Conservation (phyloP, 202 grass and related monocot genomes). For the Musa balbisiana region DNA sequence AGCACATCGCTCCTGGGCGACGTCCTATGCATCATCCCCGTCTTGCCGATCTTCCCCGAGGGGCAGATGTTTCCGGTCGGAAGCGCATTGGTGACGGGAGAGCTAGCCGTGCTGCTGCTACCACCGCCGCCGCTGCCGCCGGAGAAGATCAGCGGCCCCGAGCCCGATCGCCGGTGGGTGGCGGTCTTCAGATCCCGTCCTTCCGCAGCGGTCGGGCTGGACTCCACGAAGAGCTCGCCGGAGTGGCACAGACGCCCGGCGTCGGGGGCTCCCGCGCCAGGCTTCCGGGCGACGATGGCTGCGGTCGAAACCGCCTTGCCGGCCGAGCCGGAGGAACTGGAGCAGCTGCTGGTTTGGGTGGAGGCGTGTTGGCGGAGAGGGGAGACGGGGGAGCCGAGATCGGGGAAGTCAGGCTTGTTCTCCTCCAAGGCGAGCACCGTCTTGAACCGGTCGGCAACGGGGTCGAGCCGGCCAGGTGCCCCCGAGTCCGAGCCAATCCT, state of each 20-base stretch:
- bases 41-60: slow-evolving; percentile 41
- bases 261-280: slow-evolving; percentile 20
- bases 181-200: not conserved
- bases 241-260: slow-evolving; percentile 47
- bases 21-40: not conserved
- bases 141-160: slow-evolving; percentile 72
- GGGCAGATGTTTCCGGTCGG: slow-evolving; percentile 74
- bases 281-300: slow-evolving; percentile 27
- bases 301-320: no score
- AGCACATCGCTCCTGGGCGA: slow-evolving; percentile 65
- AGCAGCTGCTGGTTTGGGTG: slow-evolving; percentile 45
- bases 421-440: slow-evolving; percentile 28
- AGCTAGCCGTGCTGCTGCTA: slow-evolving; percentile 60
- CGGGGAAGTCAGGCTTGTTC: slow-evolving; percentile 82
- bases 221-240: slow-evolving; percentile 53
- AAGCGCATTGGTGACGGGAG: slow-evolving; percentile 69
- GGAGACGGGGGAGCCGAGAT: slow-evolving; percentile 82
- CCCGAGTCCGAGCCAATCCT: not conserved
- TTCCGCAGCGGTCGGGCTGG: slow-evolving; percentile 23
- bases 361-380: slow-evolving; percentile 38
- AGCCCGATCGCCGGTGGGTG: slow-evolving; percentile 54
- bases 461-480: not conserved
- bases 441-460: not conserved
- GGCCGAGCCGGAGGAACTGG: slow-evolving; percentile 73
- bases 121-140: slow-evolving; percentile 44